These are phyloP conservation scores for Cryptococcus deneoformans DNA, from an alignment of 1,284 basidiomycete species.

Conservation along the genomic window DNA sequence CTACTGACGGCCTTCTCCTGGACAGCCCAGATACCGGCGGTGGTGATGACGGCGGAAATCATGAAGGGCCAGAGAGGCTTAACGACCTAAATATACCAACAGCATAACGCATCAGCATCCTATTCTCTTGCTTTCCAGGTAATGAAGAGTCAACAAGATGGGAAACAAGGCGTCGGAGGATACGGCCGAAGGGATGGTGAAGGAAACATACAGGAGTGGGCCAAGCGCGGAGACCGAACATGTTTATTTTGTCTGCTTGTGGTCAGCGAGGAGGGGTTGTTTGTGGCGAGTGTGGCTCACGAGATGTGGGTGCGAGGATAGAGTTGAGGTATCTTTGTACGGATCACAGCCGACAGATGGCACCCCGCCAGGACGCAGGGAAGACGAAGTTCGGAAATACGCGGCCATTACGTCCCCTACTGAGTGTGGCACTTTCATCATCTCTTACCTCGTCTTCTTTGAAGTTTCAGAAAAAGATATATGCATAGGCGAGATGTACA, in stretches of 20 bases:
- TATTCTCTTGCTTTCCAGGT: neutral
- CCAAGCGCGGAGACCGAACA: slow-evolving; percentile 48
- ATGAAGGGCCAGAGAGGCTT: slow-evolving; percentile 22
- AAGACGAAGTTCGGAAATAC: too few relatives aligned
- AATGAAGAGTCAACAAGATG: neutral
- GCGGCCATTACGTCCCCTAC: too few relatives aligned
- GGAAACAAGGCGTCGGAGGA: slow-evolving; percentile 3
- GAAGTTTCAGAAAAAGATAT: too few relatives aligned
- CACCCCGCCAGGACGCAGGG: too few relatives aligned
- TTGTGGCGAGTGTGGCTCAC: too few relatives aligned
- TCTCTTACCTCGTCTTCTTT: too few relatives aligned
- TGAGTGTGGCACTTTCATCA: too few relatives aligned
- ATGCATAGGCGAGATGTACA: neutral
- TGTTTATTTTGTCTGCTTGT: slow-evolving; percentile 7
- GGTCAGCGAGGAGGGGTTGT: too few relatives aligned
- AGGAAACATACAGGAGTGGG: slow-evolving; percentile 42
- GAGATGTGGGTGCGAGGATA: too few relatives aligned
- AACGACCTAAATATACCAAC: slow-evolving; percentile 4
- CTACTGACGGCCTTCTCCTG: slow-evolving; percentile 14
- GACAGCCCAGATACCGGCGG: slow-evolving; percentile 46
- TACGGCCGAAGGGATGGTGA: neutral
- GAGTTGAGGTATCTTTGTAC: too few relatives aligned
- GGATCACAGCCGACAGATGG: too few relatives aligned
- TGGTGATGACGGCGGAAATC: slow-evolving; percentile 52
- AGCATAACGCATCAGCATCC: neutral